Percentiles rank a stretch among this genome's conserved stretches.
Conservation (phyloP, 805 yeast species). For the Yarrowia porcina region DNA sequence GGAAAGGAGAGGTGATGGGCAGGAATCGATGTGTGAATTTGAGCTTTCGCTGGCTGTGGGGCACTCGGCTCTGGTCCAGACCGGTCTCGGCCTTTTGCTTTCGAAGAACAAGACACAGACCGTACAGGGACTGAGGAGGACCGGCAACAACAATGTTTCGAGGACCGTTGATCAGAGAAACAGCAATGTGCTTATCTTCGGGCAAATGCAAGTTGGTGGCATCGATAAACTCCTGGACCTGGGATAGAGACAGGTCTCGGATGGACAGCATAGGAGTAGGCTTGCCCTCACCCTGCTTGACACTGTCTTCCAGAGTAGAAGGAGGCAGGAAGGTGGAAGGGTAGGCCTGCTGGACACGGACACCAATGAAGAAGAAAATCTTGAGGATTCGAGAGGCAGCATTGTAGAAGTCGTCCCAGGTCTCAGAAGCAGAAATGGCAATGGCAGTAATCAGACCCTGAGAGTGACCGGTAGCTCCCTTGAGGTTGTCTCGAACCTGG, state of each 20-base stretch:
- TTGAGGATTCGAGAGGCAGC: conserved; percentile 76
- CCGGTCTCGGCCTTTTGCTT: conserved; percentile 94
- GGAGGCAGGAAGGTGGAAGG: conserved; percentile 96
- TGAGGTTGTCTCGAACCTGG: conserved; percentile 62
- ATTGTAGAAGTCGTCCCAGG: conserved; percentile 79
- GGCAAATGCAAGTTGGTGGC: conserved; percentile 94
- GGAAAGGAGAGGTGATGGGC: conserved; percentile 97
- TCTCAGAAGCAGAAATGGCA: conserved; percentile 74
- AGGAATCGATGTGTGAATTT: conserved; percentile 89
- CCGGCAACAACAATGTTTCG: conserved; percentile 94
- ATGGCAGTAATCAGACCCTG: conserved; percentile 79
- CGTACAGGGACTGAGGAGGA: conserved; percentile 96
- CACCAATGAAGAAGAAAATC: conserved; percentile 87
- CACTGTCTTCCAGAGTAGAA: conserved; percentile 83
- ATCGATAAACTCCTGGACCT: conserved; percentile 74
- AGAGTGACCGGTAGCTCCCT: conserved; percentile 47
- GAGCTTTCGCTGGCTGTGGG: conserved; percentile 88
- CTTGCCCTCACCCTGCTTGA: conserved; percentile 90
- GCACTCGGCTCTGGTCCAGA: conserved; percentile 91
- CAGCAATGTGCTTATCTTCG: conserved; percentile 79
- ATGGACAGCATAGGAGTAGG: conserved; percentile 98
- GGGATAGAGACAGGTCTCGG: conserved; percentile 76
- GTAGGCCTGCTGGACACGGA: conserved; percentile 82
- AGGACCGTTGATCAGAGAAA: conserved; percentile 92
- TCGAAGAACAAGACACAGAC: conserved; percentile 87